These are phyloP conservation scores for Barbarea vulgaris DNA, from an alignment of 345 rosid species.

Conservation along the genomic window DNA sequence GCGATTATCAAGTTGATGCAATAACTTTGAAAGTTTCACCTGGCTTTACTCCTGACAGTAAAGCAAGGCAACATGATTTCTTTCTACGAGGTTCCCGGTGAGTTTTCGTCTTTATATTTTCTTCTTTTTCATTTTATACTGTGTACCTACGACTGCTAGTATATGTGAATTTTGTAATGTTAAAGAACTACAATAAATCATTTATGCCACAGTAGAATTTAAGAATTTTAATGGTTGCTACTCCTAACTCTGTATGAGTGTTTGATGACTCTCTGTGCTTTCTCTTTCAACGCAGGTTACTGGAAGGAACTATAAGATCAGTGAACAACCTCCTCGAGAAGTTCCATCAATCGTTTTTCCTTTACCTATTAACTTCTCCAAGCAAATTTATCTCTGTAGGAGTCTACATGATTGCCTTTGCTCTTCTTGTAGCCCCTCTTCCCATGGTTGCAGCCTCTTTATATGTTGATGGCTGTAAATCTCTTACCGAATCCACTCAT, in stretches of 20 bases:
- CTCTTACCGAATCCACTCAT: constrained; percentile 37
- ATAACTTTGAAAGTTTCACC: constrained; percentile 85
- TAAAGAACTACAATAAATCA: neutral
- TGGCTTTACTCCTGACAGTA: constrained; percentile 47
- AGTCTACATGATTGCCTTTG: constrained; percentile 95
- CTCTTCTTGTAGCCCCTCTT: constrained; percentile 87
- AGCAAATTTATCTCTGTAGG: constrained; percentile 89
- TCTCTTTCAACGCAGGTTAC: constrained; percentile 59
- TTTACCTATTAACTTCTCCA: constrained; percentile 83
- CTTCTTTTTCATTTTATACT: neutral
- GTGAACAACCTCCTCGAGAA: constrained; percentile 95
- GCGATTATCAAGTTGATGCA: constrained; percentile 93
- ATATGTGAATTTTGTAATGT: neutral
- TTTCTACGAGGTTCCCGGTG: constrained; percentile 75
- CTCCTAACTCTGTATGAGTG: constrained; percentile 9
- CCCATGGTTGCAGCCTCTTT: constrained; percentile 89
- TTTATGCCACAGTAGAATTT: neutral
- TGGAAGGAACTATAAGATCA: constrained; percentile 90
- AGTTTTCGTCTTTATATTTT: constrained; percentile 37
- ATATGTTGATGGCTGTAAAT: constrained; percentile 54
- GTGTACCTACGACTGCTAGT: neutral
- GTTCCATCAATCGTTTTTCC: constrained; percentile 96
- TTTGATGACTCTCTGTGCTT: constrained; percentile 2
- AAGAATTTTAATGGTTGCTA: neutral
- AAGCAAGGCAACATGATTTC: constrained; percentile 64